Evolutionary conservation across 495 filamentous ascomycete genomes (phyloP).

Genomic region (Clohesyomyces aquaticus): DNA sequence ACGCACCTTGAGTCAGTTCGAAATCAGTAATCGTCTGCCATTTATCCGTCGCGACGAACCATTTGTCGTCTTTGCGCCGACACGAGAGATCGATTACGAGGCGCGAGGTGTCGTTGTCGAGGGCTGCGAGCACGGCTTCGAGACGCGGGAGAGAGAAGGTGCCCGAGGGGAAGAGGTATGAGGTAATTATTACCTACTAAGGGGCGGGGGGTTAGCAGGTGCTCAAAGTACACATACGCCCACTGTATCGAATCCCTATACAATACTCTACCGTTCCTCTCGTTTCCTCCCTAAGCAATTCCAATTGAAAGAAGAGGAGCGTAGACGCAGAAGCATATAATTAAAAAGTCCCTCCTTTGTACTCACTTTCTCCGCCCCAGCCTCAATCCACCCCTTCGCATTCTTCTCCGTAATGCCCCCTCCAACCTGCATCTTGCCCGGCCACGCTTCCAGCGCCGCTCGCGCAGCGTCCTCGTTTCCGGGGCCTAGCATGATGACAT

Average conservation of each 20-base stretch:
- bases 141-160: constrained; percentile 76
- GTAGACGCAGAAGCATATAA: not conserved
- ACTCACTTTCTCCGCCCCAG: constrained; percentile 86
- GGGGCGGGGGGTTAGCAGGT: too few relatives aligned
- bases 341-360: constrained; percentile 3
- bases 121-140: constrained; percentile 67
- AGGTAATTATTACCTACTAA: constrained; percentile 85
- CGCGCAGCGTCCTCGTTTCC: constrained; percentile 79
- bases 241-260: not conserved
- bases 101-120: constrained; percentile 74
- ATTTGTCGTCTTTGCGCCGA: constrained; percentile 68
- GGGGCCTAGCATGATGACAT: constrained; percentile 94
- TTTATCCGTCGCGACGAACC: constrained; percentile 97
- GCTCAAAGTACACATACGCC: not conserved
- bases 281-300: too few relatives aligned
- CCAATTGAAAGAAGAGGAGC: too few relatives aligned
- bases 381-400: constrained; percentile 81
- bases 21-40: constrained; percentile 98
- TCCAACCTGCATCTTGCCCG: constrained; percentile 77
- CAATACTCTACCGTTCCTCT: too few relatives aligned
- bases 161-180: constrained; percentile 80
- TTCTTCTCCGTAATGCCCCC: constrained; percentile 88
- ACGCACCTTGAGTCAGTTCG: constrained; percentile 78
- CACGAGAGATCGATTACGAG: constrained; percentile 96
- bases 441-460: constrained; percentile 78